Evolutionary conservation across 139 green algal species (phyloP).

Genomic region (Volvox africanus): DNA sequence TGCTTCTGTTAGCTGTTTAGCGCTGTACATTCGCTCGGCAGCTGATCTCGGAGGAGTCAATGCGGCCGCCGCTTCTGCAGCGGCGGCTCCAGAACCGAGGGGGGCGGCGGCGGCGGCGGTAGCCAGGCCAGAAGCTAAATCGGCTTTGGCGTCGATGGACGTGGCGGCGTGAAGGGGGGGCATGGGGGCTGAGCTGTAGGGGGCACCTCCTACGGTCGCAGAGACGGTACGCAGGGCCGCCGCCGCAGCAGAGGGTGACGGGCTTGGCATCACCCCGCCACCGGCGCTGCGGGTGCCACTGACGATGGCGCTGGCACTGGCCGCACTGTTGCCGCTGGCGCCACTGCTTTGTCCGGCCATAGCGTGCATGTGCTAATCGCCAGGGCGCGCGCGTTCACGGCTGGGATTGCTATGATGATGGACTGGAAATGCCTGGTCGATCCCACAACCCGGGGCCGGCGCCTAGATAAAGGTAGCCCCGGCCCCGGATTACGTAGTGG

Average conservation of each 20-base stretch:
- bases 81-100: background rate
- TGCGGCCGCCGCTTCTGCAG: background rate
- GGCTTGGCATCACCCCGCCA: background rate
- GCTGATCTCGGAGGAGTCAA: background rate
- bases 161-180: background rate
- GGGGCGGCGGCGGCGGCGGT: background rate
- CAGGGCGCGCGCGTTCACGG: background rate
- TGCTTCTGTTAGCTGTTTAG: conserved; percentile 54
- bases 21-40: conserved; percentile 56
- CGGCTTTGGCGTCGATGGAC: too few relatives aligned
- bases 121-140: too few relatives aligned
- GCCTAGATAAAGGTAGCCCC: background rate
- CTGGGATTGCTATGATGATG: background rate
- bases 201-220: background rate
- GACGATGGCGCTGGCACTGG: background rate
- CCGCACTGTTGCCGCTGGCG: background rate
- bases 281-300: background rate
- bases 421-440: background rate
- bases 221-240: background rate
- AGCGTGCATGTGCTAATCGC: conserved; percentile 1
- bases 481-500: background rate
- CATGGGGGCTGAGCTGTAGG: background rate
- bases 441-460: background rate
- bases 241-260: background rate
- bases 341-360: conserved; percentile 14